Evolutionary conservation across 768 basidiomycete species (phyloP).

Genomic region (Lentinula guzmanii): DNA sequence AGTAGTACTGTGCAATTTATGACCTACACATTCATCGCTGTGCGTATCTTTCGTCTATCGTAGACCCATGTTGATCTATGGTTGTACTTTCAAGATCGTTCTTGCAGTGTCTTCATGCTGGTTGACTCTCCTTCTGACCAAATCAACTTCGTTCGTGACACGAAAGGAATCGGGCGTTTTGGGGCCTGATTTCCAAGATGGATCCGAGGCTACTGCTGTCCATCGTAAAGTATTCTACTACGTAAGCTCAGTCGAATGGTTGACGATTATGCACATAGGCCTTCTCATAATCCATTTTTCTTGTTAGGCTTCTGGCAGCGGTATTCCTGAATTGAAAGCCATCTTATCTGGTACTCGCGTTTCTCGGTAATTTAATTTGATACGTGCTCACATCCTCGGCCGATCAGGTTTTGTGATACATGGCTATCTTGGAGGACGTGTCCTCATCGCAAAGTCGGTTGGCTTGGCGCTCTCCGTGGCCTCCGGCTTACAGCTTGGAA

Average conservation of each 20-base stretch:
- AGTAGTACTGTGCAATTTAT: constrained; percentile 56
- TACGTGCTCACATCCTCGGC: background rate
- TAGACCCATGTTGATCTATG: background rate
- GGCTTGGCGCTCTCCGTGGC: constrained; percentile 89
- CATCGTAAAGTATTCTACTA: constrained; percentile 79
- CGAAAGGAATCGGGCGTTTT: constrained; percentile 84
- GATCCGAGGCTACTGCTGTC: constrained; percentile 18
- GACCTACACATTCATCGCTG: constrained; percentile 72
- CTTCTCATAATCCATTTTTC: constrained; percentile 5
- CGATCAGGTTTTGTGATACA: constrained; percentile 86
- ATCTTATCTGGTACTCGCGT: constrained; percentile 67
- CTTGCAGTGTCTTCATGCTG: constrained; percentile 69
- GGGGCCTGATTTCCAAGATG: constrained; percentile 35
- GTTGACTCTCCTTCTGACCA: constrained; percentile 83
- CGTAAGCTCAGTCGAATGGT: constrained; percentile 36
- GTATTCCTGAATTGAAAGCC: constrained; percentile 96
- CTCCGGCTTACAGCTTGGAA: constrained; percentile 82
- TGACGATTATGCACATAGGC: constrained; percentile 8
- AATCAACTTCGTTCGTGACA: constrained; percentile 83
- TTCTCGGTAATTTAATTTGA: background rate
- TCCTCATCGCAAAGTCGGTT: constrained; percentile 83
- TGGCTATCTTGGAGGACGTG: constrained; percentile 90
- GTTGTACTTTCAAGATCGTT: constrained; percentile 40
- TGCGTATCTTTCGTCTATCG: constrained; percentile 33
- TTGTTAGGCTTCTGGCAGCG: constrained; percentile 82